A percentile compares a stretch with the other conserved stretches of the same genome.
These are phyloP conservation scores for Herpetomonas tarakana DNA, from an alignment of 208 protist genomes.

Conservation along the genomic window DNA sequence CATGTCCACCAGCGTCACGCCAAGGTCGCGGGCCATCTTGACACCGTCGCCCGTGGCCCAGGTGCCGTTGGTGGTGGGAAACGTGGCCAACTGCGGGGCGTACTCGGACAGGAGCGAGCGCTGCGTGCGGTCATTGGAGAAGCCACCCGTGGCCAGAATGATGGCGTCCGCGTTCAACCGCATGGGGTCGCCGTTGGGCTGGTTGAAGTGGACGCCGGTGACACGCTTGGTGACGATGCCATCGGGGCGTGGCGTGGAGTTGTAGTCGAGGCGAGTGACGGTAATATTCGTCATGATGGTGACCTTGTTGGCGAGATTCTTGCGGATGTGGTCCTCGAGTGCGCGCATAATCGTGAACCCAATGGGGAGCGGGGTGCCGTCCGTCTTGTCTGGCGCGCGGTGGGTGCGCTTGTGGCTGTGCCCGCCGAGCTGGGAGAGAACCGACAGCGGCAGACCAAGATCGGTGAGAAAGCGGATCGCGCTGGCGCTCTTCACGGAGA, in stretches of 20 bases:
- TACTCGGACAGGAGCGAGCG: conserved; percentile 77
- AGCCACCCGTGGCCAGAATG: conserved; percentile 91
- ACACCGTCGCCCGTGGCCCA: conserved; percentile 83
- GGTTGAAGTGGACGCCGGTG: conserved; percentile 36
- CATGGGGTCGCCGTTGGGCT: conserved; percentile 21
- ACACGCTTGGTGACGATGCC: conserved; percentile 39
- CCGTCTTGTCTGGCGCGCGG: conserved; percentile 60
- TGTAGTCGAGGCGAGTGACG: conserved; percentile 45
- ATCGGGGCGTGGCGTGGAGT: conserved; percentile 21
- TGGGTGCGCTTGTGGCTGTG: conserved; percentile 85
- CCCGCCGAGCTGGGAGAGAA: conserved; percentile 91
- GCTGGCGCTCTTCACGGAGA: conserved; percentile 71
- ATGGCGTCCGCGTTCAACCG: conserved; percentile 70
- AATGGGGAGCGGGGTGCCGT: conserved; percentile 81
- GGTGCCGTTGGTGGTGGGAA: conserved; percentile 92
- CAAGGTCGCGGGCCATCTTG: conserved; percentile 63
- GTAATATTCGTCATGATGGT: conserved; percentile 60
- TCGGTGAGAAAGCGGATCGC: conserved; percentile 75
- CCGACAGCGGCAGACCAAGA: conserved; percentile 81
- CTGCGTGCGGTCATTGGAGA: conserved; percentile 55
- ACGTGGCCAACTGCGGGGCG: conserved; percentile 56
- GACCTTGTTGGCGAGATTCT: conserved; percentile 35
- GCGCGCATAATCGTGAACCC: conserved; percentile 90
- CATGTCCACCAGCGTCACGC: conserved; percentile 88
- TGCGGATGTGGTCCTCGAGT: conserved; percentile 76